Evolutionary conservation across 306 rosid genomes (phyloP).

Genomic region (Prunus mume): DNA sequence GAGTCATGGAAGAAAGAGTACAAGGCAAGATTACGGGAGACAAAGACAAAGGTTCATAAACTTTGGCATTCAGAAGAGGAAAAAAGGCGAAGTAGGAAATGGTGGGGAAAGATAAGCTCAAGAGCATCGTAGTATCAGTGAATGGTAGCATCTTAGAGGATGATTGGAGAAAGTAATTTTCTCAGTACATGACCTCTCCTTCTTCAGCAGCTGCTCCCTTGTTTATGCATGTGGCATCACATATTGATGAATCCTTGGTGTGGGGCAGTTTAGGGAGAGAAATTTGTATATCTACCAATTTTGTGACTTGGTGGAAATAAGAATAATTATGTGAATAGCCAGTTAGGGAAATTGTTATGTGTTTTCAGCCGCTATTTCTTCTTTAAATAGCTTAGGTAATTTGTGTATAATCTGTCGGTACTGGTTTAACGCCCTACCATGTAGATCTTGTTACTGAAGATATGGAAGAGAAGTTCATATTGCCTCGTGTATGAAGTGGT

Average conservation of each 20-base stretch:
- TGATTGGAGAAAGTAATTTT: constrained; percentile 17
- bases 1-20: constrained; percentile 91
- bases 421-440: constrained; percentile 25
- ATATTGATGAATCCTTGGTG: constrained; percentile 12
- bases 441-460: constrained; percentile 26
- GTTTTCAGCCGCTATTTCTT: constrained; percentile 34
- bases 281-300: constrained; percentile 45
- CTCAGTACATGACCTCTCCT: constrained; percentile 25
- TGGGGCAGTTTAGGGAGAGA: constrained; percentile 34
- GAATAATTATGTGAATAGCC: constrained; percentile 54
- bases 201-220: constrained; percentile 24
- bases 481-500: constrained; percentile 15
- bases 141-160: neutral
- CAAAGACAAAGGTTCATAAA: constrained; percentile 56
- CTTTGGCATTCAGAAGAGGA: constrained; percentile 52
- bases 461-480: constrained; percentile 41
- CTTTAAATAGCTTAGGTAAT: constrained; percentile 39
- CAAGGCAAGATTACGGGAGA: constrained; percentile 58
- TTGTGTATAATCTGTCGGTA: constrained; percentile 44
- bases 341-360: constrained; percentile 33
- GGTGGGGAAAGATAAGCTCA: constrained; percentile 78
- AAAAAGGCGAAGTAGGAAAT: constrained; percentile 55
- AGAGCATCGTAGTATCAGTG: constrained; percentile 34
- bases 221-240: constrained; percentile 22
- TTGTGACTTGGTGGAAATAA: constrained; percentile 38